Evolutionary conservation across 768 basidiomycete genomes (phyloP).

Genomic region (Russula sp.): DNA sequence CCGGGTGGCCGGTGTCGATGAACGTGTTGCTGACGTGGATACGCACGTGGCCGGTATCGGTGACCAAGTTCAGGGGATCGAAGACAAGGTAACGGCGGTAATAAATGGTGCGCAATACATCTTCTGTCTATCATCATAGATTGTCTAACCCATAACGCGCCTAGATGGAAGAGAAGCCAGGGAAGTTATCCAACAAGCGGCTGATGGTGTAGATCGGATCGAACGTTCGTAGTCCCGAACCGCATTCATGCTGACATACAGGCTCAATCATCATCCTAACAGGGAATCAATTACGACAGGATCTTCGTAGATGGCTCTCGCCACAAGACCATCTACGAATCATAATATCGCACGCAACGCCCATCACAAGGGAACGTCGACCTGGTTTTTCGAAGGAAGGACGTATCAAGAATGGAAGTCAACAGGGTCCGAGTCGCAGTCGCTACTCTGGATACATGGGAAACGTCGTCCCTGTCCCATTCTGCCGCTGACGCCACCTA

Average conservation of each 20-base stretch:
- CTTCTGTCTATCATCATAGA: no score
- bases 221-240: background rate
- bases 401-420: constrained; percentile 5
- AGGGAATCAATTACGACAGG: background rate
- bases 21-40: no score
- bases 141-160: no score
- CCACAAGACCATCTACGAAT: constrained; percentile 10
- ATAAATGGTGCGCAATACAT: background rate
- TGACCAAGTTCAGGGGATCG: background rate
- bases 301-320: constrained; percentile 6
- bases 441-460: constrained; percentile 11
- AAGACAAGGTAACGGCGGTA: background rate
- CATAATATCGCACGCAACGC: background rate
- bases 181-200: background rate
- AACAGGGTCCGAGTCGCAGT: background rate
- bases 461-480: background rate
- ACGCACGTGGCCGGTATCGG: background rate
- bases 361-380: background rate
- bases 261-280: background rate
- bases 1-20: no score
- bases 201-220: background rate
- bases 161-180: no score
- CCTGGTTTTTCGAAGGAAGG: constrained; percentile 10
- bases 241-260: no score
- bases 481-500: background rate